Percentiles rank a stretch among this genome's conserved stretches.
Evolutionary conservation across 257 asterid species (phyloP).

Genomic region (Gentiana macrophylla): DNA sequence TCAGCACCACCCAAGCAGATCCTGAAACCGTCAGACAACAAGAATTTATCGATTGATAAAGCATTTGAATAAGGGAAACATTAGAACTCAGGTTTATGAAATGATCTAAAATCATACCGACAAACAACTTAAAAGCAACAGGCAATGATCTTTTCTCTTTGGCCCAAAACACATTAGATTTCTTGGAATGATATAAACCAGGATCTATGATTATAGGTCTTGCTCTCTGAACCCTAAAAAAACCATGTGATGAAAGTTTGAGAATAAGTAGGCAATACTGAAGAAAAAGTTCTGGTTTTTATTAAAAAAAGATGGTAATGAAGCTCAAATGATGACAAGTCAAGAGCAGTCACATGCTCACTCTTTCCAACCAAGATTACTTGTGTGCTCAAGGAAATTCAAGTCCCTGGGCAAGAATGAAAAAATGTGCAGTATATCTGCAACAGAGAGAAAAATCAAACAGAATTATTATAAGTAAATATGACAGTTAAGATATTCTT

Average conservation of each 20-base stretch:
- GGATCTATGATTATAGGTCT: constrained; percentile 86
- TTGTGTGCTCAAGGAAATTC: constrained; percentile 91
- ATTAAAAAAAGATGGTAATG: constrained; percentile 1
- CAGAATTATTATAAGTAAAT: too few relatives aligned
- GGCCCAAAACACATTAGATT: constrained; percentile 95
- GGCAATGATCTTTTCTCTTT: constrained; percentile 87
- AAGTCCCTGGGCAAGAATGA: constrained; percentile 95
- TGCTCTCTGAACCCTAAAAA: constrained; percentile 68
- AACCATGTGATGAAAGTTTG: constrained; percentile 3
- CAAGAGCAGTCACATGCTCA: constrained; percentile 29
- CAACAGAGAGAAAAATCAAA: constrained; percentile 15
- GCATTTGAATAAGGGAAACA: neutral
- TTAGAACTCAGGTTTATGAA: neutral
- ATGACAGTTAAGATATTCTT: too few relatives aligned
- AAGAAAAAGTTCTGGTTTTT: too few relatives aligned
- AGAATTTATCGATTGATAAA: neutral
- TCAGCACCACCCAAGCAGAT: constrained; percentile 65
- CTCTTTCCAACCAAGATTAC: constrained; percentile 98
- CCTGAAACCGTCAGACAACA: constrained; percentile 30
- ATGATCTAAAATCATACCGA: constrained; percentile 30
- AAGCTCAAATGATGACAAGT: constrained; percentile 2
- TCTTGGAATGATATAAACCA: constrained; percentile 76
- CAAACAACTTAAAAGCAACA: constrained; percentile 79
- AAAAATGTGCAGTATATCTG: constrained; percentile 91
- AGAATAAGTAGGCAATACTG: constrained; percentile 6